phyloP scores from a whole-genome alignment of 306 rosid genomes.

The Pterocarpus macrocarpus region DNA sequence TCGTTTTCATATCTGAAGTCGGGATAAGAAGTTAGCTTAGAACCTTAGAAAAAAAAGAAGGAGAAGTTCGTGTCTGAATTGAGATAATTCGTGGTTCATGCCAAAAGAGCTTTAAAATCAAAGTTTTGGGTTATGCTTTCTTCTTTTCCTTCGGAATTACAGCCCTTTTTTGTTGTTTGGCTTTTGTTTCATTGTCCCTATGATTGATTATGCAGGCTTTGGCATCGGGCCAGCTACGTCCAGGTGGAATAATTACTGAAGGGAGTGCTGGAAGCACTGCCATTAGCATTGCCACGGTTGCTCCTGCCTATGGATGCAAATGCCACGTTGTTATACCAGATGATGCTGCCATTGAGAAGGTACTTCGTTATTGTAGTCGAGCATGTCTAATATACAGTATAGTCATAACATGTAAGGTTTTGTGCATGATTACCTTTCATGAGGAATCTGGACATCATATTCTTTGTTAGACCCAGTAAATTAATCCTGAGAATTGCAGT shows the following conservation, averaged over 20 bases:
- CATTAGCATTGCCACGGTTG: constrained; percentile 92
- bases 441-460: not conserved
- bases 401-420: not conserved
- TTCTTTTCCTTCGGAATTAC: not conserved
- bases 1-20: not conserved
- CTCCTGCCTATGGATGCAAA: constrained; percentile 92
- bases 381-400: constrained; percentile 4
- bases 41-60: not conserved
- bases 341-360: constrained; percentile 97
- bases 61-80: not conserved
- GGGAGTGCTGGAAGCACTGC: constrained; percentile 98
- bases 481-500: not conserved
- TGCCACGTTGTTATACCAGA: constrained; percentile 93
- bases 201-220: constrained; percentile 68
- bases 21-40: not conserved
- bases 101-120: not conserved
- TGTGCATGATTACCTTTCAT: constrained; percentile 8
- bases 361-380: constrained; percentile 33
- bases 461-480: not conserved
- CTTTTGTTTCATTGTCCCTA: constrained; percentile 7
- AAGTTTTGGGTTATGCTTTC: not conserved
- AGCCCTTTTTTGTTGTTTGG: not conserved
- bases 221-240: constrained; percentile 70
- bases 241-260: constrained; percentile 89
- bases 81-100: not conserved